phyloP scores from a whole-genome alignment of 2,329 filamentous ascomycete genomes.

The Xylaria multiplex region DNA sequence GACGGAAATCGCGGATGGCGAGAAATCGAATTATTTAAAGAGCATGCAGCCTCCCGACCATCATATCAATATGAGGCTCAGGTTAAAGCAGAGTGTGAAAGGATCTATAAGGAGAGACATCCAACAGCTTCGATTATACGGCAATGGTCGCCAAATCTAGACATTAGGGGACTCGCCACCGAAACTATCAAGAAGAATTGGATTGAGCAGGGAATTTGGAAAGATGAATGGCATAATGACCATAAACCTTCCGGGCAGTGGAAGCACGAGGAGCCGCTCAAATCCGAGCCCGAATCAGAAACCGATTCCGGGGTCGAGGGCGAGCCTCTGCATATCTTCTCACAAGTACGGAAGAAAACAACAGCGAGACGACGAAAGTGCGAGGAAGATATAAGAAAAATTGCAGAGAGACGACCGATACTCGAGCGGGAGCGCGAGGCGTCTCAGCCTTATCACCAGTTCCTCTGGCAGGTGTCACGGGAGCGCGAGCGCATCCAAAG shows the following conservation, averaged over 20 bases:
- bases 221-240: slow-evolving; percentile 25
- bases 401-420: background rate
- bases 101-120: too few species aligned
- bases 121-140: too few species aligned
- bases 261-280: slow-evolving; percentile 34
- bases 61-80: too few species aligned
- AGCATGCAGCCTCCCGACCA: too few species aligned
- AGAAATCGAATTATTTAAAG: background rate
- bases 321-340: background rate
- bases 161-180: too few species aligned
- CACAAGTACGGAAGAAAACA: background rate
- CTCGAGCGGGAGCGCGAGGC: slow-evolving; percentile 29
- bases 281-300: background rate
- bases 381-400: background rate
- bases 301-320: background rate
- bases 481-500: slow-evolving; percentile 22
- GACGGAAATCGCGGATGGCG: background rate
- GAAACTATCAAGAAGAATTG: slow-evolving; percentile 36
- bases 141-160: too few species aligned
- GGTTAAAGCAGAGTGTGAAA: too few species aligned
- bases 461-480: slow-evolving; percentile 27
- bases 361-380: background rate
- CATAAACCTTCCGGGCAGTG: background rate
- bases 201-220: slow-evolving; percentile 41
- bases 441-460: slow-evolving; percentile 33